Conservation (phyloP, 805 yeast species). For the Wickerhamomyces bovis region DNA sequence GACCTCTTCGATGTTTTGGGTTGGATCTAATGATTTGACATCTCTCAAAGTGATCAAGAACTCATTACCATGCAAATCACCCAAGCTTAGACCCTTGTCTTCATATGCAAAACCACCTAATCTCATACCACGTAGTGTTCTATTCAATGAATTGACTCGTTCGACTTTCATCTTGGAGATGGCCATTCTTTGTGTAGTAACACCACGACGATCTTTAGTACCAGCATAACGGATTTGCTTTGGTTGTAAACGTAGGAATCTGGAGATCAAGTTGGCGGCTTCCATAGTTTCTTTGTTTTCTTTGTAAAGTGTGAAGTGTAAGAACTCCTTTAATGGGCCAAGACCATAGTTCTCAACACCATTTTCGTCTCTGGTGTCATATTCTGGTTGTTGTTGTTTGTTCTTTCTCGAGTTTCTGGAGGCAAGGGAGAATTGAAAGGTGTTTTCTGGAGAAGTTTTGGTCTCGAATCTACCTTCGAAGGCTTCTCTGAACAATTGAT, state of each 20-base stretch:
- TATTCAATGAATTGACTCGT: constrained; percentile 71
- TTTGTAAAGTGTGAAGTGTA: constrained; percentile 79
- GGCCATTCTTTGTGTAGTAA: constrained; percentile 80
- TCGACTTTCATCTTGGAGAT: constrained; percentile 64
- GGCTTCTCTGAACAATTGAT: constrained; percentile 66
- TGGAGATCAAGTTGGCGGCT: constrained; percentile 69
- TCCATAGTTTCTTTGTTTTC: constrained; percentile 98
- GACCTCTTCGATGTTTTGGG: constrained; percentile 35
- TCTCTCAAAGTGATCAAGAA: constrained; percentile 81
- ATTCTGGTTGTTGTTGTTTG: constrained; percentile 31
- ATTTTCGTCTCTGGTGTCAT: constrained; percentile 33
- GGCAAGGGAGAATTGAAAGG: constrained; percentile 56
- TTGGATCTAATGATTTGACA: constrained; percentile 36
- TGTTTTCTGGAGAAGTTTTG: constrained; percentile 61
- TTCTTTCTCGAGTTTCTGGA: constrained; percentile 35
- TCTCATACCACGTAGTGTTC: constrained; percentile 66
- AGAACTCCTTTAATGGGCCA: constrained; percentile 62
- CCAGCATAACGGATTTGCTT: constrained; percentile 80
- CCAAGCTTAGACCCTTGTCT: constrained; percentile 58
- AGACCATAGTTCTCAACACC: constrained; percentile 63
- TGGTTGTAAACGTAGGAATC: constrained; percentile 68
- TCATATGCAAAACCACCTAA: constrained; percentile 75
- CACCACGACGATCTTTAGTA: constrained; percentile 94
- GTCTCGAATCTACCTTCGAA: constrained; percentile 76
- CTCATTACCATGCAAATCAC: constrained; percentile 85